Conservation (phyloP, 1,139 yeast genomes). For the Zhuliangozyma parablackwelliae region DNA sequence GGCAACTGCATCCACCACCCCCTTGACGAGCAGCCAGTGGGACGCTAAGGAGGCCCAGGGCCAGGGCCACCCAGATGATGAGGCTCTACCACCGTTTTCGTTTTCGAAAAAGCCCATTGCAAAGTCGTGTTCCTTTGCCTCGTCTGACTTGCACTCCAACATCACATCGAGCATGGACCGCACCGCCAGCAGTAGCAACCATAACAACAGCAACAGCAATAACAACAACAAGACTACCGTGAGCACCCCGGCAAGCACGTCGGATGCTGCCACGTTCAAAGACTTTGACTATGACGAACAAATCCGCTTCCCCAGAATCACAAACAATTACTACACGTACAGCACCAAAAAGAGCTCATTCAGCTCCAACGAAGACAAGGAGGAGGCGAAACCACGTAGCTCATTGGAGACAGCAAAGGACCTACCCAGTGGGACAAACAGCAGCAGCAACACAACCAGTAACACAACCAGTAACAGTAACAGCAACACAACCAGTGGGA, state of each 20-base stretch:
- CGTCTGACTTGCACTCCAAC: constrained; percentile 1
- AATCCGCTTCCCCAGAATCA: constrained; percentile 43
- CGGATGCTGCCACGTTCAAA: constrained; percentile 11
- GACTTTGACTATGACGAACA: constrained; percentile 41
- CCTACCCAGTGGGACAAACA: no score
- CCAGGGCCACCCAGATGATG: no score
- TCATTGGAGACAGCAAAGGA: no score
- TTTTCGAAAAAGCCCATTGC: constrained; percentile 37
- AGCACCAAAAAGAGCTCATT: constrained; percentile 5
- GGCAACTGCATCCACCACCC: not conserved
- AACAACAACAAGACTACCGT: constrained; percentile 4
- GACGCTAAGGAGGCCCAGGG: no score
- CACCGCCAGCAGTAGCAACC: constrained; percentile 1
- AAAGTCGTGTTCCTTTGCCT: constrained; percentile 1
- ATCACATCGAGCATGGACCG: constrained; percentile 3
- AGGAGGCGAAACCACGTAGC: not conserved
- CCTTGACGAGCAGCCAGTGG: not conserved
- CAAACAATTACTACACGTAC: constrained; percentile 25
- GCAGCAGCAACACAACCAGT: no score
- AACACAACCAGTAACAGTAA: no score
- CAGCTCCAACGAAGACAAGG: constrained; percentile 4
- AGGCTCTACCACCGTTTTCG: constrained; percentile 26
- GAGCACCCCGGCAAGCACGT: not conserved
- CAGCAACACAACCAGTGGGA: no score
- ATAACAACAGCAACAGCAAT: constrained; percentile 2